phyloP scores from a whole-genome alignment of 1,284 basidiomycete species.

The Pseudozyma sp. region DNA sequence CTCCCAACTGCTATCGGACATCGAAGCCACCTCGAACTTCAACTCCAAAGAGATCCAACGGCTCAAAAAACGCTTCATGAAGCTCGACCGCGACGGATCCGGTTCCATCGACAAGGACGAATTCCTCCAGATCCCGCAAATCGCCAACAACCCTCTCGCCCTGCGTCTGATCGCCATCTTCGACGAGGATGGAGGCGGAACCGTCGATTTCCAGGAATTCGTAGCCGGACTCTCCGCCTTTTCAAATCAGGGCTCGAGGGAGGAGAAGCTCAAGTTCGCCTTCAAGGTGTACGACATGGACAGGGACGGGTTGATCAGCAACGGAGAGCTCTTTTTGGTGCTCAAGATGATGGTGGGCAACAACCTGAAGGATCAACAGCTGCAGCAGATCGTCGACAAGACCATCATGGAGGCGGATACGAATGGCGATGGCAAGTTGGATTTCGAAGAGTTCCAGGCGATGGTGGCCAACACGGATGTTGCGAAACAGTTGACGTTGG shows the following conservation, averaged over 20 bases:
- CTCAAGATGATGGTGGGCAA: constrained; percentile 99
- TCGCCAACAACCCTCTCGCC: constrained; percentile 96
- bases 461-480: constrained; percentile 99
- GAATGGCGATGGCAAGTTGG: constrained; percentile 94
- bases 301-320: constrained; percentile 96
- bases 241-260: constrained; percentile 91
- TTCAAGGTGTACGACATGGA: constrained; percentile 99
- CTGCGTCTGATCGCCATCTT: constrained; percentile 99
- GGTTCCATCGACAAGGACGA: constrained; percentile 98
- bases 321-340: constrained; percentile 96
- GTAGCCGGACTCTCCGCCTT: constrained; percentile 97
- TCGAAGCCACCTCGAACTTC: constrained; percentile 88
- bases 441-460: constrained; percentile 93
- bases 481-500: constrained; percentile 97
- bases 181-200: constrained; percentile 97
- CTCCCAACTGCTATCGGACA: constrained; percentile 92
- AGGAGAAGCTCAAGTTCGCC: constrained; percentile 95
- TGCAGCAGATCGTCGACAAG: constrained; percentile 99
- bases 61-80: constrained; percentile 99
- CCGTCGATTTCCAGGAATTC: constrained; percentile 99
- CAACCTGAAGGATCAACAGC: constrained; percentile 98
- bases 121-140: constrained; percentile 98
- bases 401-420: constrained; percentile 99
- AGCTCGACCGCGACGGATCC: constrained; percentile 96
- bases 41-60: constrained; percentile 72